Evolutionary conservation across 169 alveolate genomes (phyloP).

Genomic region (Plasmodium cynomolgi): DNA sequence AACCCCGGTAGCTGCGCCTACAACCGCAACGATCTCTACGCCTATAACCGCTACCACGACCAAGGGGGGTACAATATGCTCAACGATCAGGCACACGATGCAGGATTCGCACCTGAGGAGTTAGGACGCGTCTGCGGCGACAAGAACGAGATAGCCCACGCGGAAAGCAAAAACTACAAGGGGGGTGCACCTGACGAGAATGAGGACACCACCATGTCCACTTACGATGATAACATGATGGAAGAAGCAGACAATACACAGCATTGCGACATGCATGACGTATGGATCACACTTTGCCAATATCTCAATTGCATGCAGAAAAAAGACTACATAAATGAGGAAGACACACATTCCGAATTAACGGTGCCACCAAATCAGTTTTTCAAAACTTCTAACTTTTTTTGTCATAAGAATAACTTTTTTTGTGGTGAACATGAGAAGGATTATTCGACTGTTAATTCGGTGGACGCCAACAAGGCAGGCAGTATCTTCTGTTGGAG

Average conservation of each 20-base stretch:
- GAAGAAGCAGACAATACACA: slow-evolving; percentile 8
- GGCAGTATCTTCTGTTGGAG: background rate
- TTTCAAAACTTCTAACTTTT: background rate
- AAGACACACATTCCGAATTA: slow-evolving; percentile 12
- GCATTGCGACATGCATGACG: slow-evolving; percentile 31
- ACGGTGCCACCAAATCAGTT: background rate
- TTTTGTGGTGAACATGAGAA: background rate
- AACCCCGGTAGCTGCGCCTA: background rate
- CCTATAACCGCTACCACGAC: background rate
- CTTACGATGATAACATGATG: background rate
- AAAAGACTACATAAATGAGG: background rate
- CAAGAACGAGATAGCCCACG: background rate
- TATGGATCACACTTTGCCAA: background rate
- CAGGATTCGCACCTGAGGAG: background rate
- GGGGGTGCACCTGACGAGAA: background rate
- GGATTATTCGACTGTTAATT: background rate
- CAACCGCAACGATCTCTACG: background rate
- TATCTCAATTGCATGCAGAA: slow-evolving; percentile 14
- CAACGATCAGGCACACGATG: background rate
- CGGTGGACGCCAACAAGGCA: background rate
- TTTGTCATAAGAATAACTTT: background rate
- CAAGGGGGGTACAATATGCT: background rate
- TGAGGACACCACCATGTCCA: background rate
- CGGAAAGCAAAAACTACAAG: background rate
- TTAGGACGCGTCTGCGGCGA: background rate